Evolutionary conservation across 1,284 basidiomycete genomes (phyloP).

Genomic region (Cerrena zonata): DNA sequence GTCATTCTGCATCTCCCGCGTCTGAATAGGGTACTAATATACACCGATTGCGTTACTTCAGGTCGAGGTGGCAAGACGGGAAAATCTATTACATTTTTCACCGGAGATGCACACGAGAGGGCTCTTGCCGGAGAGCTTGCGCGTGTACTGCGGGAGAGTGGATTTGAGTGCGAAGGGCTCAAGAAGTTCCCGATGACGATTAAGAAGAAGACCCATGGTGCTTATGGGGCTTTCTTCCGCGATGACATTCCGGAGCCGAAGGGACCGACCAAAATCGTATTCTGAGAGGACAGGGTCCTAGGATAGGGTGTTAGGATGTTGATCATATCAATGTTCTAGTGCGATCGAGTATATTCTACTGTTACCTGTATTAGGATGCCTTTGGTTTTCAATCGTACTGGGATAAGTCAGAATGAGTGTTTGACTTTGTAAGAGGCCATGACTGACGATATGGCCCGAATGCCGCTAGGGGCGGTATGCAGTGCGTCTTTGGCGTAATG

Average conservation of each 20-base stretch:
- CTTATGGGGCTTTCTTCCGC: slow-evolving; percentile 80
- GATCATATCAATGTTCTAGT: too few relatives aligned
- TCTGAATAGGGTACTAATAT: slow-evolving; percentile 4
- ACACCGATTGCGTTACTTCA: slow-evolving; percentile 23
- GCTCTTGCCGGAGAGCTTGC: slow-evolving; percentile 92
- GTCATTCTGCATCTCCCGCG: not conserved
- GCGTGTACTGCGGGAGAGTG: slow-evolving; percentile 84
- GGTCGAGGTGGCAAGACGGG: slow-evolving; percentile 89
- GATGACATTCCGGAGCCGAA: slow-evolving; percentile 73
- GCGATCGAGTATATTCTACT: too few relatives aligned
- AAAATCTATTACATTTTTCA: slow-evolving; percentile 96
- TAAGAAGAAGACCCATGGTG: slow-evolving; percentile 89
- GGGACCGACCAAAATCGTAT: slow-evolving; percentile 85
- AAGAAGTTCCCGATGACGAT: slow-evolving; percentile 93
- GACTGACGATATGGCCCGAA: not conserved
- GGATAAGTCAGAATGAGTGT: too few relatives aligned
- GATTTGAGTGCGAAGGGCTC: slow-evolving; percentile 67
- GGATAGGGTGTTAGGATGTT: too few relatives aligned
- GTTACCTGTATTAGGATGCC: too few relatives aligned
- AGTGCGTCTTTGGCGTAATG: not conserved
- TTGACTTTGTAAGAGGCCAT: not conserved
- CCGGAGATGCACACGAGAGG: slow-evolving; percentile 79
- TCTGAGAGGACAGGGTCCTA: slow-evolving; percentile 32
- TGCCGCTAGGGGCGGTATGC: not conserved
- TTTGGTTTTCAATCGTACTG: too few relatives aligned